Percentiles rank a stretch among this genome's conserved stretches.
phyloP scores from a whole-genome alignment of 2,329 filamentous ascomycete genomes.

The Talaromyces islandicus region DNA sequence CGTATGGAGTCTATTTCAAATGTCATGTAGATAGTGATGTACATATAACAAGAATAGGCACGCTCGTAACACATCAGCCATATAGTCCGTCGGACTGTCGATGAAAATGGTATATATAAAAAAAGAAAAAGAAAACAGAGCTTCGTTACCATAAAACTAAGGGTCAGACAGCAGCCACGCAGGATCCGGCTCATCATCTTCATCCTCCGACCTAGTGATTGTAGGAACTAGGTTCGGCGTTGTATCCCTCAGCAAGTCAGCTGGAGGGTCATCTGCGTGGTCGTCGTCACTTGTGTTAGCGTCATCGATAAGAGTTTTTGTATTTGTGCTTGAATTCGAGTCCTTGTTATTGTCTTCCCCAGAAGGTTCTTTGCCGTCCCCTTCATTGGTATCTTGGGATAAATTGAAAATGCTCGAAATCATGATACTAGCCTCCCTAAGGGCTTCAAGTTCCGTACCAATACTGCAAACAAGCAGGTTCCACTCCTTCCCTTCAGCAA shows the following conservation, averaged over 20 bases:
- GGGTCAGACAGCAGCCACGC: constrained; percentile 34
- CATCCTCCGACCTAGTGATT: constrained; percentile 26
- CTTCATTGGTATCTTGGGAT: constrained; percentile 13
- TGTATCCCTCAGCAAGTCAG: constrained; percentile 29
- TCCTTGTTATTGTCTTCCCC: background rate
- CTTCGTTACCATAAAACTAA: constrained; percentile 1
- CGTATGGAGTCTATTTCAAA: background rate
- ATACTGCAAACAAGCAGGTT: constrained; percentile 57
- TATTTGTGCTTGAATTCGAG: background rate
- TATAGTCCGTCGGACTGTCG: too few species aligned
- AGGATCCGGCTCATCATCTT: constrained; percentile 40
- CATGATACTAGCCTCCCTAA: constrained; percentile 33
- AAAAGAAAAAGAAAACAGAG: background rate
- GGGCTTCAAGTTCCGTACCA: constrained; percentile 56
- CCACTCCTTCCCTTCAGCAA: constrained; percentile 52
- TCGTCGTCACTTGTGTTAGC: constrained; percentile 15
- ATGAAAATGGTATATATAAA: background rate
- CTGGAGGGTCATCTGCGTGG: constrained; percentile 29
- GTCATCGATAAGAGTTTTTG: background rate
- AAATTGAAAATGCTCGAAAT: constrained; percentile 29
- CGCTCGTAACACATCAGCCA: background rate
- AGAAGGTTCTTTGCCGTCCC: background rate
- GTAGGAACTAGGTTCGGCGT: constrained; percentile 16
- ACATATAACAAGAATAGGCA: background rate
- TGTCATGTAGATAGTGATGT: background rate